Base-by-base conservation (phyloP, 2,329 filamentous ascomycete genomes). In the Teratosphaeria pseudoeucalypti region DNA sequence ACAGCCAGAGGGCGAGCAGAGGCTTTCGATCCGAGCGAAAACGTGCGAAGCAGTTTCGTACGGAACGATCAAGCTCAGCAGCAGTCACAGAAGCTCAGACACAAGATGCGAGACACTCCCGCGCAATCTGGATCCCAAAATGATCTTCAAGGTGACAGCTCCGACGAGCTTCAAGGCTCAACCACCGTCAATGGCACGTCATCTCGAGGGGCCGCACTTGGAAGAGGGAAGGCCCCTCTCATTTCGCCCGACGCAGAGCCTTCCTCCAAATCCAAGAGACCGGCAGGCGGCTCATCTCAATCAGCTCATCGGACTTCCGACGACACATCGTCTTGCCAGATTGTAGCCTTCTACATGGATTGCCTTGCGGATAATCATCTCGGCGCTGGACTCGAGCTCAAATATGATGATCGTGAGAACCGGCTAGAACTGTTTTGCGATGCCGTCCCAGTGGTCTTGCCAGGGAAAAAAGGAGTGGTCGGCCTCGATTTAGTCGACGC, bases 321-420 rank as follows among this genome's bases (percentile, higher is more conserved):
- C n/a, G 43, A 49, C 43, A 49, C 14, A 5, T 19, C 4, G n/a
- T 3, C 43, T 54, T 29, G 52, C 32, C 26, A 29, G 11, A 39
- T 61, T 27, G 9, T 14, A 9, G 59, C 59, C 37, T 61, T 62
- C 57, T 61, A 61, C 23, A 23, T 23, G 23, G 1, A 23, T 27
- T 9, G 39, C 19, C 6, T 16, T 19, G 23, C 58, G 23, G 56
- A 26, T 26, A 43, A 59, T 19, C 12, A 39, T 19, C 39, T 4
- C 10, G 53, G 53, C 29, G 56, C 19, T 29, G 52, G 27, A 12
- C 19, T 54, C 11, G n/a, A 27, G 34, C 52, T 58, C 2, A 29
- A 16, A 27, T 61, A 52, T 29, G 43, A 60, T 29, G 27, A 34
- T 6, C 6, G 19, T 14, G 26, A 52, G 0, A 53, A 56, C 0